A percentile compares a stretch with the other conserved stretches of the same genome.
Evolutionary conservation across 208 protist genomes (phyloP).

Genomic region (Leishmania guyanensis): DNA sequence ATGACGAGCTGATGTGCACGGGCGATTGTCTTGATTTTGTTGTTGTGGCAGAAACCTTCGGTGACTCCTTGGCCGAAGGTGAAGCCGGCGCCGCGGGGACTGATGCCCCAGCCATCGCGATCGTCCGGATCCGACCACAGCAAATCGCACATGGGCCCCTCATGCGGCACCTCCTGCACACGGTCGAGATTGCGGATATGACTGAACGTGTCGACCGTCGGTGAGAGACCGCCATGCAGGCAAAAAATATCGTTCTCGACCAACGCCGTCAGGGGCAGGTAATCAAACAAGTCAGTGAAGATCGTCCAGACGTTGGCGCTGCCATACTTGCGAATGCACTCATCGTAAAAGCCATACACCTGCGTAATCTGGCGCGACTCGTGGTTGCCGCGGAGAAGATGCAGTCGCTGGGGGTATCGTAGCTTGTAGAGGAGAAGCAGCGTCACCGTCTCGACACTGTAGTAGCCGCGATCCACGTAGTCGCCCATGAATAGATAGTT

Average conservation of each 20-base stretch:
- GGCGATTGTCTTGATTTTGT: constrained; percentile 96
- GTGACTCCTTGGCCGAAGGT: constrained; percentile 98
- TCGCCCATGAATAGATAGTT: constrained; percentile 99
- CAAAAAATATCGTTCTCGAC: constrained; percentile 98
- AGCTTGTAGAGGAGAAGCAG: constrained; percentile 96
- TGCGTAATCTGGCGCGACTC: constrained; percentile 98
- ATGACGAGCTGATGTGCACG: constrained; percentile 98
- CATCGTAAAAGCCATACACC: constrained; percentile 99
- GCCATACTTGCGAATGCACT: constrained; percentile 98
- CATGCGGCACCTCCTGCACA: constrained; percentile 98
- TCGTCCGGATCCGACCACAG: constrained; percentile 99
- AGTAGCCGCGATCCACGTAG: constrained; percentile 84
- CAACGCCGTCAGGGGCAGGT: constrained; percentile 97
- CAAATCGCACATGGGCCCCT: constrained; percentile 99
- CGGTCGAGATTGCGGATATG: constrained; percentile 96
- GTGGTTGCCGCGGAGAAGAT: constrained; percentile 98
- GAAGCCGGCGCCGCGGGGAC: constrained; percentile 97
- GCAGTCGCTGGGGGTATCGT: constrained; percentile 95
- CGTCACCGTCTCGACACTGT: constrained; percentile 93
- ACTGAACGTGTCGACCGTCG: constrained; percentile 93
- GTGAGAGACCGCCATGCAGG: constrained; percentile 96
- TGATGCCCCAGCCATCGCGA: constrained; percentile 96
- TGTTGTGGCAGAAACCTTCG: constrained; percentile 98
- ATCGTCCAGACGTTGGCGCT: constrained; percentile 96
- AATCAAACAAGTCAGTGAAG: constrained; percentile 99